These are phyloP conservation scores for Diphasiastrum complanatum DNA, from an alignment of 83 land plant species.

Conservation along the genomic window DNA sequence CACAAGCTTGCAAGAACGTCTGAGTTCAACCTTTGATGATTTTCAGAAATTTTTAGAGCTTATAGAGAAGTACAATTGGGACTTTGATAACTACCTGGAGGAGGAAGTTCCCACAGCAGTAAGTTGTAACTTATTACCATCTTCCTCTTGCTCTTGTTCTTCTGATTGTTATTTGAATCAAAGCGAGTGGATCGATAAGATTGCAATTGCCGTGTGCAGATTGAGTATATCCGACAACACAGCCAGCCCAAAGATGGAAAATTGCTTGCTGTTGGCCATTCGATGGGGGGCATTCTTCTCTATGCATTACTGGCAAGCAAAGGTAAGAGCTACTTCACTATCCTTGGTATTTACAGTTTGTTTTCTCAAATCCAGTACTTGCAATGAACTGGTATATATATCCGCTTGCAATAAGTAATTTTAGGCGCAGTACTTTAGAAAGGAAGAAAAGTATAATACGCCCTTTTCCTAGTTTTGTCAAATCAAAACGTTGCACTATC, in stretches of 20 bases:
- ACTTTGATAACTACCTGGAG: slow-evolving; percentile 84
- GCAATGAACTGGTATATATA: slow-evolving; percentile 1
- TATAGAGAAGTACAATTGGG: slow-evolving; percentile 87
- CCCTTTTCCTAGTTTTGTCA: too few species aligned
- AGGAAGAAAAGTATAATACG: too few species aligned
- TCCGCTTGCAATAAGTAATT: not conserved
- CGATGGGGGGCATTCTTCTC: slow-evolving; percentile 95
- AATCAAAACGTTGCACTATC: too few species aligned
- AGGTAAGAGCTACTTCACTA: slow-evolving; percentile 41
- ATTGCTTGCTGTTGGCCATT: slow-evolving; percentile 87
- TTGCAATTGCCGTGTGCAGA: slow-evolving; percentile 40
- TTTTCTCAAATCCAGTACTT: not conserved
- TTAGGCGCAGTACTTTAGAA: too few species aligned
- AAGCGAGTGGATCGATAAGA: not conserved
- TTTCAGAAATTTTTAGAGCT: slow-evolving; percentile 82
- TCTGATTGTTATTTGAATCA: not conserved
- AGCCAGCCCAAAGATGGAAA: slow-evolving; percentile 75
- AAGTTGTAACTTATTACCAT: slow-evolving; percentile 39
- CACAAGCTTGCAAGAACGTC: slow-evolving; percentile 49
- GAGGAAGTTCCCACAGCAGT: slow-evolving; percentile 94
- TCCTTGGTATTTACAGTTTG: not conserved
- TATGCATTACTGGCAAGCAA: slow-evolving; percentile 70
- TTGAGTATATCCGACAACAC: slow-evolving; percentile 61
- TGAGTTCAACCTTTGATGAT: slow-evolving; percentile 72
- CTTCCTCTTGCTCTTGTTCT: not conserved